These are phyloP conservation scores for Cryptosporidium tyzzeri DNA, from an alignment of 169 alveolate genomes.

Conservation along the genomic window DNA sequence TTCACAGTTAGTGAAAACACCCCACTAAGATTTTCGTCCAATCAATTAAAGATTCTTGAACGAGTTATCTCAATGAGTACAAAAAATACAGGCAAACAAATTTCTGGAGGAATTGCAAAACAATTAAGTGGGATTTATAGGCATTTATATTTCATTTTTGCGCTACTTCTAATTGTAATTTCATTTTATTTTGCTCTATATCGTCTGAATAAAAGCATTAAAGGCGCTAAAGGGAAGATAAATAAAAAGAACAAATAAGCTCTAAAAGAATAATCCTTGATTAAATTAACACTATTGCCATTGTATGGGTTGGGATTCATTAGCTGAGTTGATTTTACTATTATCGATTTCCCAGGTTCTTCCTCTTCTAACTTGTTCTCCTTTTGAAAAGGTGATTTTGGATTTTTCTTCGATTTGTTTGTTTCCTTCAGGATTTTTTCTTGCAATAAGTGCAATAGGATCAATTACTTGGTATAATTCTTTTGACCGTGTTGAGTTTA, in stretches of 20 bases:
- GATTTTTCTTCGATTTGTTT: not conserved
- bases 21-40: slow-evolving; percentile 41
- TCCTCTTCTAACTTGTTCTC: slow-evolving; percentile 60
- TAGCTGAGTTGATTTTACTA: not conserved
- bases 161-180: slow-evolving; percentile 14
- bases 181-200: slow-evolving; percentile 36
- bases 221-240: not conserved
- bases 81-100: not conserved
- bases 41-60: slow-evolving; percentile 45
- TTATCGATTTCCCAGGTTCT: slow-evolving; percentile 24
- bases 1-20: slow-evolving; percentile 11
- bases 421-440: slow-evolving; percentile 28
- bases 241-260: not conserved
- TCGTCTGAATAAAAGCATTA: slow-evolving; percentile 2
- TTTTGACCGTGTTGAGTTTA: not conserved
- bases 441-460: slow-evolving; percentile 49
- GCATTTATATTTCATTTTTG: slow-evolving; percentile 26
- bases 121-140: slow-evolving; percentile 30
- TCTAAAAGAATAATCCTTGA: not conserved
- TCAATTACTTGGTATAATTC: slow-evolving; percentile 28
- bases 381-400: slow-evolving; percentile 36
- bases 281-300: slow-evolving; percentile 54
- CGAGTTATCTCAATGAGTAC: not conserved
- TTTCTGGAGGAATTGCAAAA: not conserved
- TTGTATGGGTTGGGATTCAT: slow-evolving; percentile 56